Percentiles rank a stretch among this genome's conserved stretches.
Evolutionary conservation across 768 basidiomycete genomes (phyloP).

Genomic region (Agrocybe praecox): DNA sequence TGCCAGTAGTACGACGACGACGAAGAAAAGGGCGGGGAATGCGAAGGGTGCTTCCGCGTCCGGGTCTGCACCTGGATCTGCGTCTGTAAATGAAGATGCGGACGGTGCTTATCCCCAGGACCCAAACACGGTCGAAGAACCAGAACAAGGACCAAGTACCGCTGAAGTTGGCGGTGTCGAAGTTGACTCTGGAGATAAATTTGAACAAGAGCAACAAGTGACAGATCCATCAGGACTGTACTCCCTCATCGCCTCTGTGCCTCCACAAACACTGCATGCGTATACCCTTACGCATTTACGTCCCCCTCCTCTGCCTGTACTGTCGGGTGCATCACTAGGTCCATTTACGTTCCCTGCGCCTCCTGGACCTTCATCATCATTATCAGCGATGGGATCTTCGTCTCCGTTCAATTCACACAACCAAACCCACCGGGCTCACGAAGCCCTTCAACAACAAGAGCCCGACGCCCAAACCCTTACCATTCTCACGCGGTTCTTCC

Average conservation of each 20-base stretch:
- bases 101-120: no score
- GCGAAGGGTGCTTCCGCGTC: neutral
- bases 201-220: constrained; percentile 20
- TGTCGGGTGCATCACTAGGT: constrained; percentile 19
- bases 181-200: constrained; percentile 41
- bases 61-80: neutral
- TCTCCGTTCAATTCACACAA: constrained; percentile 46
- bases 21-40: neutral
- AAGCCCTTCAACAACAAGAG: constrained; percentile 32
- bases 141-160: neutral
- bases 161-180: no score
- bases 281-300: constrained; percentile 59
- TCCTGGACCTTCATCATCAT: constrained; percentile 33
- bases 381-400: constrained; percentile 27
- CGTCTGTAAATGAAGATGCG: no score
- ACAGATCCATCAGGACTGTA: constrained; percentile 46
- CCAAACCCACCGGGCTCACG: no score
- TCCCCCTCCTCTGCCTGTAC: constrained; percentile 20
- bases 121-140: no score
- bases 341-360: constrained; percentile 35
- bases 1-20: neutral
- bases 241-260: constrained; percentile 58
- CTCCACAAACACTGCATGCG: constrained; percentile 65
- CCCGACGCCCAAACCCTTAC: constrained; percentile 39
- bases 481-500: constrained; percentile 60